Percentiles rank a stretch among this genome's conserved stretches.
phyloP scores from a whole-genome alignment of 176 grass and related monocot genomes.

The Tuctoria greenei region DNA sequence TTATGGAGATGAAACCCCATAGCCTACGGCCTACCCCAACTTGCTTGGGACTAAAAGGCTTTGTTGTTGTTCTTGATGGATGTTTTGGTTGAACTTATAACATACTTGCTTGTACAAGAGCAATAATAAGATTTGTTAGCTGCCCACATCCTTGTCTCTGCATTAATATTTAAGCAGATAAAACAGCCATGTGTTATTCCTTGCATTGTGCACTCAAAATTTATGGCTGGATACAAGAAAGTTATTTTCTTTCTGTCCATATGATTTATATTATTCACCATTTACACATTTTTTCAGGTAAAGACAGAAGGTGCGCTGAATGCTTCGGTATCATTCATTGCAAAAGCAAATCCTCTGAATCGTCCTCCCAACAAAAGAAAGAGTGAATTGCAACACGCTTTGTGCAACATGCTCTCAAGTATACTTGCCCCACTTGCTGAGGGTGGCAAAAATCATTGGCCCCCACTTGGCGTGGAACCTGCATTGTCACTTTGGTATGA shows the following conservation, averaged over 20 bases:
- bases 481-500: slow-evolving; percentile 96
- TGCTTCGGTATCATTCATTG: slow-evolving; percentile 96
- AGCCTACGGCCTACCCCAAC: no score
- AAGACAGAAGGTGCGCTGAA: slow-evolving; percentile 82
- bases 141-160: neutral
- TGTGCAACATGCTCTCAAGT: slow-evolving; percentile 97
- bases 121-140: neutral
- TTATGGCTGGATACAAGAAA: neutral
- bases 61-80: neutral
- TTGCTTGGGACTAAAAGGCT: no score
- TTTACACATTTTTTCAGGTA: slow-evolving; percentile 50
- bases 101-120: slow-evolving; percentile 16
- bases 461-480: slow-evolving; percentile 82
- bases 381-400: slow-evolving; percentile 98
- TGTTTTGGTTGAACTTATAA: neutral
- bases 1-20: no score
- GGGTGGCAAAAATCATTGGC: slow-evolving; percentile 83
- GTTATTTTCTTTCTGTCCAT: slow-evolving; percentile 5
- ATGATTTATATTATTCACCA: slow-evolving; percentile 1
- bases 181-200: neutral
- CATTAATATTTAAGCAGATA: slow-evolving; percentile 13
- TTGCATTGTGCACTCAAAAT: neutral
- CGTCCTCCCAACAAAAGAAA: slow-evolving; percentile 86
- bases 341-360: slow-evolving; percentile 93
- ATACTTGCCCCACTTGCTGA: slow-evolving; percentile 90